phyloP scores from a whole-genome alignment of 2,329 filamentous ascomycete genomes.

The Aspergillus clavatus region DNA sequence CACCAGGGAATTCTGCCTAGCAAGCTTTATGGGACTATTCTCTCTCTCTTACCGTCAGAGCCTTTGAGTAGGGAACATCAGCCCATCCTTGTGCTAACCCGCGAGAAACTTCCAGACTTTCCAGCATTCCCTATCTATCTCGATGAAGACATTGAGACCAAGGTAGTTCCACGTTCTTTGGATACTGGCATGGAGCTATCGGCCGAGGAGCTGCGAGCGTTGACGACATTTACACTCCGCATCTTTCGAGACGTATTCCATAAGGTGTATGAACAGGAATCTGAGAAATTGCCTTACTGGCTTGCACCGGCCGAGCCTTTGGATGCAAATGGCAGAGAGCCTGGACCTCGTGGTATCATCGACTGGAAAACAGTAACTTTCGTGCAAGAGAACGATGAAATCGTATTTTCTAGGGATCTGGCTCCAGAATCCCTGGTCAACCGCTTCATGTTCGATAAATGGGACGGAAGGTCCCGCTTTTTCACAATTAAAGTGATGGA shows the following conservation, averaged over 20 bases:
- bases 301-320: slow-evolving; percentile 56
- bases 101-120: slow-evolving; percentile 58
- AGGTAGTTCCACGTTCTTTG: slow-evolving; percentile 50
- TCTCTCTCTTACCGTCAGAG: slow-evolving; percentile 55
- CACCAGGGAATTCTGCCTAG: slow-evolving; percentile 44
- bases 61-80: slow-evolving; percentile 56
- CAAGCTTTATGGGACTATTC: slow-evolving; percentile 56
- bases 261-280: slow-evolving; percentile 67
- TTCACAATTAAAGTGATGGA: slow-evolving; percentile 43
- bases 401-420: slow-evolving; percentile 44
- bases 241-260: slow-evolving; percentile 84
- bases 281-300: slow-evolving; percentile 73
- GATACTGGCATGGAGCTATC: slow-evolving; percentile 24
- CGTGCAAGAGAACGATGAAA: slow-evolving; percentile 38
- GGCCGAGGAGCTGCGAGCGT: slow-evolving; percentile 45
- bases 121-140: slow-evolving; percentile 70
- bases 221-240: slow-evolving; percentile 70
- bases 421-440: slow-evolving; percentile 39
- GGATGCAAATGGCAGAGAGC: slow-evolving; percentile 2
- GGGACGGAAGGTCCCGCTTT: slow-evolving; percentile 56
- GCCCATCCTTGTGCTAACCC: slow-evolving; percentile 67
- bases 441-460: slow-evolving; percentile 53
- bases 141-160: slow-evolving; percentile 56
- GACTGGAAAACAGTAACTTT: slow-evolving; percentile 40
- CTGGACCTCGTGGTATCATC: slow-evolving; percentile 28